Conservation (phyloP, 345 rosid species). For the Euclidium syriacum region DNA sequence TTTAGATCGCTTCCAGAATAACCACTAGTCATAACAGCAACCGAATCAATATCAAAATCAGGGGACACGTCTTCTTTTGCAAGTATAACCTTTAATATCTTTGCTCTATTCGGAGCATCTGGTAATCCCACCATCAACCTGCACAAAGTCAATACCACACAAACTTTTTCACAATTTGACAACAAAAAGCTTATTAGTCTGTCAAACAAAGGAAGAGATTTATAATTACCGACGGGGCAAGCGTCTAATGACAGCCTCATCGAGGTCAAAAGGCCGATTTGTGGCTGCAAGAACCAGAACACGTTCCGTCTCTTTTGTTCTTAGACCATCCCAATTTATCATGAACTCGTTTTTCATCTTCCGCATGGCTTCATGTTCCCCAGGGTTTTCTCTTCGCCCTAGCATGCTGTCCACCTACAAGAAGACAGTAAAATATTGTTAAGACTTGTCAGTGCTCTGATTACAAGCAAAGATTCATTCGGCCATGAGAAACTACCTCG, state of each 20-base stretch:
- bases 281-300: conserved; percentile 96
- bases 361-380: conserved; percentile 88
- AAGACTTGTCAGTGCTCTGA: background rate
- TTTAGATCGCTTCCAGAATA: conserved; percentile 97
- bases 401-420: conserved; percentile 96
- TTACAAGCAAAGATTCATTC: conserved; percentile 8
- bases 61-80: conserved; percentile 77
- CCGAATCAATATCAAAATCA: conserved; percentile 59
- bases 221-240: conserved; percentile 61
- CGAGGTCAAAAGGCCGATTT: conserved; percentile 93
- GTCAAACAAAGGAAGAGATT: background rate
- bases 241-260: conserved; percentile 95
- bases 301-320: conserved; percentile 77
- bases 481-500: conserved; percentile 45
- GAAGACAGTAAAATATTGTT: conserved; percentile 1
- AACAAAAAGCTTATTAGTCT: too few species aligned
- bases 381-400: conserved; percentile 77
- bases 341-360: conserved; percentile 96
- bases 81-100: conserved; percentile 69
- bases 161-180: background rate
- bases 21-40: conserved; percentile 80
- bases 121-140: conserved; percentile 92
- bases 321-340: conserved; percentile 91
- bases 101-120: conserved; percentile 77
- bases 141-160: conserved; percentile 18